Evolutionary conservation across 345 rosid genomes (phyloP).

Genomic region (Sonneratia caseolaris): DNA sequence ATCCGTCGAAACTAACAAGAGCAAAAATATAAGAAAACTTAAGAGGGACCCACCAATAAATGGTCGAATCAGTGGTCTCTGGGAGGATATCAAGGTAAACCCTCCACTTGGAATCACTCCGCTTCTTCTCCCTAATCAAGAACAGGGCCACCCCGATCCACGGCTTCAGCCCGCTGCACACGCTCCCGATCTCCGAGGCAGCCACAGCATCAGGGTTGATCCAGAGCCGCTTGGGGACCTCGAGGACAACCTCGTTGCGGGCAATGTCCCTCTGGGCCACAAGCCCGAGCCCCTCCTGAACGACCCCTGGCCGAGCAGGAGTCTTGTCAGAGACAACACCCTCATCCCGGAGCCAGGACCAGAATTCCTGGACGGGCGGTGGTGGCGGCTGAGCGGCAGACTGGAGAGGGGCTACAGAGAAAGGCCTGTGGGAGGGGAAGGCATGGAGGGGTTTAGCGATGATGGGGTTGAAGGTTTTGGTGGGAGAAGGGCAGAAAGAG

Average conservation of each 20-base stretch:
- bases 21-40: constrained; percentile 2
- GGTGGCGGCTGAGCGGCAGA: constrained; percentile 13
- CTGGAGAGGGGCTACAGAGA: constrained; percentile 13
- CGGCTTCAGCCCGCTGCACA: constrained; percentile 71
- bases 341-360: constrained; percentile 69
- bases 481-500: constrained; percentile 8
- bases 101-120: constrained; percentile 51
- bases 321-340: constrained; percentile 56
- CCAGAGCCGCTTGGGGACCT: constrained; percentile 75
- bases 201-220: constrained; percentile 72
- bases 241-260: constrained; percentile 76
- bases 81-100: constrained; percentile 81
- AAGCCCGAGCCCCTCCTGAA: constrained; percentile 70
- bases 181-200: constrained; percentile 65
- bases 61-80: constrained; percentile 58
- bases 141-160: constrained; percentile 84
- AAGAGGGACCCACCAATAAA: constrained; percentile 67
- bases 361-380: constrained; percentile 47
- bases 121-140: constrained; percentile 63
- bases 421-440: constrained; percentile 8
- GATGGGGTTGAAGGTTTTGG: neutral
- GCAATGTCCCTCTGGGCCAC: constrained; percentile 62
- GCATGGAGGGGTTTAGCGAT: neutral
- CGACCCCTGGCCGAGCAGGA: constrained; percentile 43
- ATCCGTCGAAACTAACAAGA: neutral